These are phyloP conservation scores for Pseudisothecium myosuroides DNA, from an alignment of 225 moss, liverwort and hornwort species.

Conservation along the genomic window DNA sequence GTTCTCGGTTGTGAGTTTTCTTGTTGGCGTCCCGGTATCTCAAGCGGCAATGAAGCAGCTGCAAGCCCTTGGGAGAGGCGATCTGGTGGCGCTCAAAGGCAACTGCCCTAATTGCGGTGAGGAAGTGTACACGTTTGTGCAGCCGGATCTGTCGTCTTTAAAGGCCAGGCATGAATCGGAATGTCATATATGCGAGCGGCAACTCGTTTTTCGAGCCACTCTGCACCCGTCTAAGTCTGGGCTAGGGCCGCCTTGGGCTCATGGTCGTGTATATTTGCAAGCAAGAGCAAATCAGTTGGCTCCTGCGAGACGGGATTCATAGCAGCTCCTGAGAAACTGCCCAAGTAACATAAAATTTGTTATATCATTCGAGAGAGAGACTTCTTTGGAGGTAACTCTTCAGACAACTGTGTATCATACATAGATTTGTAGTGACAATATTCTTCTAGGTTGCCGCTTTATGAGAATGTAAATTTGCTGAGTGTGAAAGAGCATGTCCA, in stretches of 20 bases:
- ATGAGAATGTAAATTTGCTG: background rate
- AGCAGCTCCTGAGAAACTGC: background rate
- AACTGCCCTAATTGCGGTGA: constrained; percentile 85
- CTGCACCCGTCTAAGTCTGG: constrained; percentile 56
- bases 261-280: constrained; percentile 83
- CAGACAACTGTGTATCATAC: background rate
- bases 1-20: constrained; percentile 46
- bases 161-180: constrained; percentile 70
- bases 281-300: constrained; percentile 48
- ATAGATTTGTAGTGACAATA: background rate
- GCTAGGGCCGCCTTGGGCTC: constrained; percentile 65
- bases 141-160: constrained; percentile 41
- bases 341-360: background rate
- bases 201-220: constrained; percentile 63
- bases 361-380: background rate
- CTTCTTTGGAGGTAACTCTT: background rate
- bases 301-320: constrained; percentile 17
- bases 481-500: background rate
- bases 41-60: constrained; percentile 46
- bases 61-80: constrained; percentile 71
- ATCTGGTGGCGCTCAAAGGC: constrained; percentile 83
- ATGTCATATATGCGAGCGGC: constrained; percentile 79
- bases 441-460: background rate
- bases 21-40: constrained; percentile 63
- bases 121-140: constrained; percentile 90